These are phyloP conservation scores for Chlamydomonas applanata DNA, from an alignment of 139 green algal genomes.

Conservation along the genomic window DNA sequence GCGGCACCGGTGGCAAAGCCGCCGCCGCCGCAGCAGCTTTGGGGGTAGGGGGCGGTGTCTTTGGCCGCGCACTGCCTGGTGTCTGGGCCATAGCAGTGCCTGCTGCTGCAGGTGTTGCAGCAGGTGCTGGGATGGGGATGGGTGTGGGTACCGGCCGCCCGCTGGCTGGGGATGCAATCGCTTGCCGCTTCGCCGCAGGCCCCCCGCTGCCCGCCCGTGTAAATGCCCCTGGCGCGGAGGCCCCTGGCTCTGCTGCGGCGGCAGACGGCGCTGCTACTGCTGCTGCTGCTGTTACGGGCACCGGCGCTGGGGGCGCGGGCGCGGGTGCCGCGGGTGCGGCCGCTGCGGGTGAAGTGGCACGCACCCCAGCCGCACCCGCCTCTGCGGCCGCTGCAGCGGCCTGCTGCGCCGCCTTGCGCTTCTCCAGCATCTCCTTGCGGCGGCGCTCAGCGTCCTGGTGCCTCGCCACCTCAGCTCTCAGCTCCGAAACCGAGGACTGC, in stretches of 20 bases:
- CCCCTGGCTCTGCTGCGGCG: background rate
- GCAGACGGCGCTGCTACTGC: background rate
- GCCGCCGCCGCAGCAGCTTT: too few species aligned
- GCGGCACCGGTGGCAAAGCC: too few species aligned
- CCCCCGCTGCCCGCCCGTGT: too few species aligned
- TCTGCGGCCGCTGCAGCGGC: background rate
- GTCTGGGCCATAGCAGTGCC: too few species aligned
- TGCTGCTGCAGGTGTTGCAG: too few species aligned
- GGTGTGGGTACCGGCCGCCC: too few species aligned
- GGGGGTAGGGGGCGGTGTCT: too few species aligned
- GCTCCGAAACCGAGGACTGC: too few species aligned
- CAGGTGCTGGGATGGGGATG: too few species aligned
- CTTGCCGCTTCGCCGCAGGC: too few species aligned
- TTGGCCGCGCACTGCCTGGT: too few species aligned
- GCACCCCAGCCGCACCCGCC: background rate
- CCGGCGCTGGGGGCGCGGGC: background rate
- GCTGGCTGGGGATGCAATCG: too few species aligned
- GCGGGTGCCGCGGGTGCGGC: background rate
- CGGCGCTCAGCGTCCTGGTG: background rate
- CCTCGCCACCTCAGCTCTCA: background rate
- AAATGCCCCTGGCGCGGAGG: background rate
- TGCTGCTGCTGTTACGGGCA: background rate
- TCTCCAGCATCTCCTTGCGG: background rate
- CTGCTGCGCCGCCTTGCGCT: conserved; percentile 3
- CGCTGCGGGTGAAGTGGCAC: background rate